Conservation (phyloP, 2,329 filamentous ascomycete species). For the Aspergillus clavatus region DNA sequence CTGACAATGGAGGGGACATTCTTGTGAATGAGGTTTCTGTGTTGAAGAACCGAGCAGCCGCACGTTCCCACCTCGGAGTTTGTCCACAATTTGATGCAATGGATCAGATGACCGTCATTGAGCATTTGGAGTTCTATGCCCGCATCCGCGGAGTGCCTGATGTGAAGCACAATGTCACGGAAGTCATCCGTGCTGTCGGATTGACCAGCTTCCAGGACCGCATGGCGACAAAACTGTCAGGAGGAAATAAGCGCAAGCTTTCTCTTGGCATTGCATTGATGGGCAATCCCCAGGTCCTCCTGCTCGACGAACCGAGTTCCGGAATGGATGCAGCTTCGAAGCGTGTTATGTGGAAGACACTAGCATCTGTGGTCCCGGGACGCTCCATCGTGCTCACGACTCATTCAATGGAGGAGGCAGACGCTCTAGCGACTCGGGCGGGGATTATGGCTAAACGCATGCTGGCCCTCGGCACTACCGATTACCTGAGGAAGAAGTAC, state of each 20-base stretch:
- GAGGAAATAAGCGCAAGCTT: slow-evolving; percentile 91
- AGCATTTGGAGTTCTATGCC: slow-evolving; percentile 86
- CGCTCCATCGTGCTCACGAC: slow-evolving; percentile 85
- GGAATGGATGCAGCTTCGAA: slow-evolving; percentile 90
- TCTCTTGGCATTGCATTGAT: slow-evolving; percentile 85
- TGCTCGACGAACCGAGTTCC: slow-evolving; percentile 83
- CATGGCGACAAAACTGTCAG: slow-evolving; percentile 74
- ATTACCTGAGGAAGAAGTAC: slow-evolving; percentile 66
- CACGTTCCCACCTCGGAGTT: slow-evolving; percentile 76
- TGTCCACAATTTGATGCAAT: slow-evolving; percentile 86
- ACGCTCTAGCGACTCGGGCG: slow-evolving; percentile 75
- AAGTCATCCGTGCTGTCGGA: slow-evolving; percentile 76
- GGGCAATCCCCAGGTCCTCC: slow-evolving; percentile 80
- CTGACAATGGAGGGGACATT: slow-evolving; percentile 67
- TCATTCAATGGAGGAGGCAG: slow-evolving; percentile 93
- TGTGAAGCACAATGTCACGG: slow-evolving; percentile 69
- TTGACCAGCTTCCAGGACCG: slow-evolving; percentile 65
- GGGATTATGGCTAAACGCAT: slow-evolving; percentile 83
- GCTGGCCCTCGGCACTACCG: slow-evolving; percentile 75
- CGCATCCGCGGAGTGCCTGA: slow-evolving; percentile 72
- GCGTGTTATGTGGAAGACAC: slow-evolving; percentile 85
- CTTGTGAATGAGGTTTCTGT: slow-evolving; percentile 75
- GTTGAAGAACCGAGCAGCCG: slow-evolving; percentile 63
- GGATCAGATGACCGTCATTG: slow-evolving; percentile 82
- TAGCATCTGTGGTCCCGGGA: slow-evolving; percentile 67